Evolutionary conservation across 2,329 filamentous ascomycete genomes (phyloP).

Genomic region (Pseudocercospora musae): DNA sequence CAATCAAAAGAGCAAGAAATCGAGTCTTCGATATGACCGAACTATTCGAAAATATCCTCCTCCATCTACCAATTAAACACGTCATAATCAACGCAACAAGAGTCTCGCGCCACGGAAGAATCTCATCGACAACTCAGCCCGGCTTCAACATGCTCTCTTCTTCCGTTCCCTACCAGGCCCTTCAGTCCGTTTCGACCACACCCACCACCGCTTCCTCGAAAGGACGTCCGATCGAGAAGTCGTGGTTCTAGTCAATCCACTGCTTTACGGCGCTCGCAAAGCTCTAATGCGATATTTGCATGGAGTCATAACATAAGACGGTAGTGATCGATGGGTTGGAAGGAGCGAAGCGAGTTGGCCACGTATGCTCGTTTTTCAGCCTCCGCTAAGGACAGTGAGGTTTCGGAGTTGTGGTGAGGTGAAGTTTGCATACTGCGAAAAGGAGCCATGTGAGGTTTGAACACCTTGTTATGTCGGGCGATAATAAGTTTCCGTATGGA

Average conservation of each 20-base stretch:
- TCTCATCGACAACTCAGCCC: constrained; percentile 1
- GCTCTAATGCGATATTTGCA: not conserved
- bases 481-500: not conserved
- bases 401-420: not conserved
- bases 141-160: constrained; percentile 17
- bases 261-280: not conserved
- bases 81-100: constrained; percentile 4
- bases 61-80: constrained; percentile 10
- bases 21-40: constrained; percentile 8
- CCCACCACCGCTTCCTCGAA: not conserved
- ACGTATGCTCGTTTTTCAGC: constrained; percentile 3
- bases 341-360: constrained; percentile 5
- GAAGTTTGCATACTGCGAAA: not conserved
- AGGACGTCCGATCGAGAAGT: not conserved
- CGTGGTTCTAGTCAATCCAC: not conserved
- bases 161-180: constrained; percentile 2
- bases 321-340: too few relatives aligned
- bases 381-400: not conserved
- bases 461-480: not conserved
- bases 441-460: not conserved
- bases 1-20: not conserved
- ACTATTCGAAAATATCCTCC: constrained; percentile 10
- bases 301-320: too few relatives aligned
- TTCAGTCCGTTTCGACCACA: not conserved
- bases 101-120: constrained; percentile 4